These are phyloP conservation scores for Lyophyllum shimeji DNA, from an alignment of 768 basidiomycete species.

Conservation along the genomic window DNA sequence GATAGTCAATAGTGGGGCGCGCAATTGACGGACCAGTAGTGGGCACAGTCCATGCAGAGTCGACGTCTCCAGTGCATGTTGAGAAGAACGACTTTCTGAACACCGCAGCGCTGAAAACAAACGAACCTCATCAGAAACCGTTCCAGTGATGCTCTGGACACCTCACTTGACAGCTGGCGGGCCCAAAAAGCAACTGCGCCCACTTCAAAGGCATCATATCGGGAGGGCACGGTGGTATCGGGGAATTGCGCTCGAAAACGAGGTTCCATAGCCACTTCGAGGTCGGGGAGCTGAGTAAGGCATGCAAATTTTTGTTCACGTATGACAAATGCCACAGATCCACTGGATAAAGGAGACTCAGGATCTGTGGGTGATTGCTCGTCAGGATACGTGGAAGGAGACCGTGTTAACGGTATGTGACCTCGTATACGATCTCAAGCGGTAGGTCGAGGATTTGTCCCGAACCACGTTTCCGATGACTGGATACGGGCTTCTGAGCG, in stretches of 20 bases:
- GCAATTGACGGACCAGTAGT: no score
- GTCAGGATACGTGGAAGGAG: no score
- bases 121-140: neutral
- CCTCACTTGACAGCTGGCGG: neutral
- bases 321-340: neutral
- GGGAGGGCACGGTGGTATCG: neutral
- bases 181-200: slow-evolving; percentile 2
- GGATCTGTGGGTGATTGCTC: no score
- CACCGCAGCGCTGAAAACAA: neutral
- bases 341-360: neutral
- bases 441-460: no score
- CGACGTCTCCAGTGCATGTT: no score
- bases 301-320: neutral
- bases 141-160: neutral
- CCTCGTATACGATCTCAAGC: no score
- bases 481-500: no score
- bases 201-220: slow-evolving; percentile 1
- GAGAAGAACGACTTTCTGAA: neutral
- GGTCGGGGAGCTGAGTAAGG: neutral
- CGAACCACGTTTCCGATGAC: no score
- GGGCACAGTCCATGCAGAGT: no score
- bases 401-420: no score
- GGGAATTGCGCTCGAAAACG: neutral
- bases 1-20: no score
- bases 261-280: neutral